Evolutionary conservation across 1,284 basidiomycete species (phyloP).

Genomic region (Trametes pubescens): DNA sequence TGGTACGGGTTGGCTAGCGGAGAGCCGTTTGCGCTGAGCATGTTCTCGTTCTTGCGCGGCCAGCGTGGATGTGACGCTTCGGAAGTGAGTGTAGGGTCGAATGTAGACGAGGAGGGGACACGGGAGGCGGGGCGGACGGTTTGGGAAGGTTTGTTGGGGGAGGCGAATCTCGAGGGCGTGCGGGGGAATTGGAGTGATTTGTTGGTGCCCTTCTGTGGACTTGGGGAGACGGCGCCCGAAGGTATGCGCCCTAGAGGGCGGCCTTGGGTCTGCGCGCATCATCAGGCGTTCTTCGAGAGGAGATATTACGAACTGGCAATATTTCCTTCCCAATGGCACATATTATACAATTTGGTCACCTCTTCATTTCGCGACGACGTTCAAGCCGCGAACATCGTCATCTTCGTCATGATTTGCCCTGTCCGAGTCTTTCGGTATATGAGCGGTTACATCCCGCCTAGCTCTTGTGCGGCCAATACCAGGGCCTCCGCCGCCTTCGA

Average conservation of each 20-base stretch:
- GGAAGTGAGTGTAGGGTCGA: slow-evolving; percentile 73
- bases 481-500: slow-evolving; percentile 8
- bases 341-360: too few species aligned
- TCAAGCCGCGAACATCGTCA: too few species aligned
- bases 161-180: slow-evolving; percentile 52
- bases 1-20: slow-evolving; percentile 78
- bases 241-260: slow-evolving; percentile 43
- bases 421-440: too few species aligned
- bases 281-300: not conserved
- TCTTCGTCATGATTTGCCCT: too few species aligned
- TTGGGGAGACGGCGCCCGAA: slow-evolving; percentile 53
- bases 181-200: slow-evolving; percentile 39
- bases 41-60: slow-evolving; percentile 72
- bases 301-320: too few species aligned
- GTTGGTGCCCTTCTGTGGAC: slow-evolving; percentile 57
- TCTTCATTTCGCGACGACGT: too few species aligned
- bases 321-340: too few species aligned
- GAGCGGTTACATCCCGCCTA: too few species aligned
- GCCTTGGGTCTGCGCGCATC: slow-evolving; percentile 23
- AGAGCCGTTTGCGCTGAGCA: slow-evolving; percentile 81
- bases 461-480: not conserved
- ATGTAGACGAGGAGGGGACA: slow-evolving; percentile 72
- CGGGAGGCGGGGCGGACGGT: slow-evolving; percentile 40
- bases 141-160: slow-evolving; percentile 49
- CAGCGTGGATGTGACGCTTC: slow-evolving; percentile 66